A percentile compares a stretch with the other conserved stretches of the same genome.
phyloP scores from a whole-genome alignment of 208 protist species.

The Acanthamoeba lugdunensis region DNA sequence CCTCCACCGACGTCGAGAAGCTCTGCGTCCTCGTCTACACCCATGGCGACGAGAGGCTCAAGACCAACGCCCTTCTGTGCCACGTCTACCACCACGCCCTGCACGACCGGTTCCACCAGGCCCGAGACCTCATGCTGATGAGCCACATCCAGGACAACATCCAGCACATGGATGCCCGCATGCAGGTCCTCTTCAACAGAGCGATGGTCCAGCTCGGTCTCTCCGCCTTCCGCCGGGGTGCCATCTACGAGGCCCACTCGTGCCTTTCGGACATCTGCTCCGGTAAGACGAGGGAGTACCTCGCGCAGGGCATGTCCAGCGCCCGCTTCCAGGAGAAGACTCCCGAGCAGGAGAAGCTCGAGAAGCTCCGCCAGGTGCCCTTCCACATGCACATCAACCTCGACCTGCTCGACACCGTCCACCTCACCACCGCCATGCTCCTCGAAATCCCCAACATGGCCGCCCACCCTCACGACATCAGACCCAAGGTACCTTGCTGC shows the following conservation, averaged over 20 bases:
- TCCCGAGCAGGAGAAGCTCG: constrained; percentile 88
- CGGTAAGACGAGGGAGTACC: constrained; percentile 86
- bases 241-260: constrained; percentile 87
- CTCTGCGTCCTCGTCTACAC: constrained; percentile 86
- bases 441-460: constrained; percentile 88
- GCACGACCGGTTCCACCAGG: constrained; percentile 87
- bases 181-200: constrained; percentile 93
- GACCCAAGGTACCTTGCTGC: constrained; percentile 40
- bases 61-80: constrained; percentile 88
- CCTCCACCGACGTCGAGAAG: constrained; percentile 53
- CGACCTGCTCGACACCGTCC: constrained; percentile 91
- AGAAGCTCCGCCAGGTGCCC: constrained; percentile 87
- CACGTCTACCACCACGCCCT: constrained; percentile 91
- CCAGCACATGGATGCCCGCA: constrained; percentile 85
- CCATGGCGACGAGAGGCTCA: constrained; percentile 85
- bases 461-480: constrained; percentile 45
- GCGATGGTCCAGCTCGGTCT: constrained; percentile 91
- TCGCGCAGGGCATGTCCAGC: constrained; percentile 87
- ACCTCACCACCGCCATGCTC: constrained; percentile 89
- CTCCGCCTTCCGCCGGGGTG: constrained; percentile 89
- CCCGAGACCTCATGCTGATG: constrained; percentile 91
- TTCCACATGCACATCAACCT: constrained; percentile 93
- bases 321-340: constrained; percentile 84
- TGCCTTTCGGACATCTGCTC: constrained; percentile 87
- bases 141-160: constrained; percentile 90